Conservation (phyloP, 2,329 filamentous ascomycete species). For the Monilinia vaccinii-corymbosi region DNA sequence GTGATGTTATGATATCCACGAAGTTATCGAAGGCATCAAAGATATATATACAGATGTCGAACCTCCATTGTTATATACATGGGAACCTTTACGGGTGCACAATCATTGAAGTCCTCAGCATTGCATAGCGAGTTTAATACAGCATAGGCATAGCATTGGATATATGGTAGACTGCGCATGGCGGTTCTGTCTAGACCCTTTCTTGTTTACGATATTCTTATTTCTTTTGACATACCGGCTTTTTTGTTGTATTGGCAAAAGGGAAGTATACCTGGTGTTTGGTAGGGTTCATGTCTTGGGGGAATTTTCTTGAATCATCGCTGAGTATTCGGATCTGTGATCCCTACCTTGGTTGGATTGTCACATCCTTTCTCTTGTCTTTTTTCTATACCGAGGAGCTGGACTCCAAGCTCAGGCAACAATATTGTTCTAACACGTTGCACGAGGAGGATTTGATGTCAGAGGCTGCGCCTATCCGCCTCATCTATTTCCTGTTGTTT, state of each 20-base stretch:
- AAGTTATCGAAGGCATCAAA: constrained; percentile 29
- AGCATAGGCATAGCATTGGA: constrained; percentile 27
- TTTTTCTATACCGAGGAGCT: constrained; percentile 17
- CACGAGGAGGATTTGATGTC: background rate
- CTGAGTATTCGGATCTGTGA: constrained; percentile 20
- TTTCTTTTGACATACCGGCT: constrained; percentile 10
- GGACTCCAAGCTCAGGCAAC: constrained; percentile 26
- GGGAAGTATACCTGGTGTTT: constrained; percentile 29
- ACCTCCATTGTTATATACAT: constrained; percentile 10
- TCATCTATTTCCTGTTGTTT: background rate
- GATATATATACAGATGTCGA: constrained; percentile 6
- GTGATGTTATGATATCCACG: constrained; percentile 25
- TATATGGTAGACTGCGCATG: constrained; percentile 20
- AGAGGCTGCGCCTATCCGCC: constrained; percentile 4
- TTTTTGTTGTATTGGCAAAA: constrained; percentile 26
- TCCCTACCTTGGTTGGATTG: constrained; percentile 14
- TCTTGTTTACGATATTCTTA: constrained; percentile 10
- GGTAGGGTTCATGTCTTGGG: constrained; percentile 9
- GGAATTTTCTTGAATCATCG: constrained; percentile 9
- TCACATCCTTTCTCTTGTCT: constrained; percentile 6
- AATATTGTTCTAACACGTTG: constrained; percentile 16
- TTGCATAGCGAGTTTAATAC: constrained; percentile 24
- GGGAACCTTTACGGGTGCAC: constrained; percentile 13
- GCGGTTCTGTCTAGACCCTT: constrained; percentile 15
- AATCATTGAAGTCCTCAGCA: constrained; percentile 21